Conservation (phyloP, 345 rosid species). For the Eucalyptus pauciflora region DNA sequence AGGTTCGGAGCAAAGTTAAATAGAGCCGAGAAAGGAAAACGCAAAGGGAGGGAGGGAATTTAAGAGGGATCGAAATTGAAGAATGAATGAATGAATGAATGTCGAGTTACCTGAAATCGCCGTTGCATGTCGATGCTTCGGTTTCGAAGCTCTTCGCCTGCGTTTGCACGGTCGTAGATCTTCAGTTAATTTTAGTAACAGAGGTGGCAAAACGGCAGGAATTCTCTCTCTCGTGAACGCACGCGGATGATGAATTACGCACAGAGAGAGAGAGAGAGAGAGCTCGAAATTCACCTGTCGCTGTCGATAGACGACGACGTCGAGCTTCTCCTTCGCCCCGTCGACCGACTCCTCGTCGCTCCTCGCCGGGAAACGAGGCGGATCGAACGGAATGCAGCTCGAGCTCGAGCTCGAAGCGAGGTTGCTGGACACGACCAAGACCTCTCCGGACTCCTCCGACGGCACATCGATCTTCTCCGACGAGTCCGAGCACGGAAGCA, state of each 20-base stretch:
- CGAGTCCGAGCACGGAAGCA: not conserved
- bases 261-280: not conserved
- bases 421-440: not conserved
- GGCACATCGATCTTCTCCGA: not conserved
- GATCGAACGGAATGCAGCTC: not conserved
- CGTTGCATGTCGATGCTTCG: conserved; percentile 20
- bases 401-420: not conserved
- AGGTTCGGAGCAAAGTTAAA: not conserved
- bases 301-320: not conserved
- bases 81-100: not conserved
- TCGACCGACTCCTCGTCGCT: not conserved
- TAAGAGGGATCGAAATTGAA: not conserved
- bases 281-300: not conserved
- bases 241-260: not conserved
- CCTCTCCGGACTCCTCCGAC: not conserved
- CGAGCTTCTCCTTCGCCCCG: not conserved
- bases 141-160: conserved; percentile 31
- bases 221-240: not conserved
- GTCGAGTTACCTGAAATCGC: conserved; percentile 4
- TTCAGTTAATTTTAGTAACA: not conserved
- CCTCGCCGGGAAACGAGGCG: not conserved
- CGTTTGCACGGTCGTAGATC: not conserved
- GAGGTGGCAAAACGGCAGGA: not conserved
- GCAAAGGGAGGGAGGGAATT: not conserved
- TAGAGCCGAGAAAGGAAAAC: not conserved